Percentiles rank a stretch among this genome's conserved stretches.
Evolutionary conservation across 306 rosid species (phyloP).

Genomic region (Cucurbita pepo): DNA sequence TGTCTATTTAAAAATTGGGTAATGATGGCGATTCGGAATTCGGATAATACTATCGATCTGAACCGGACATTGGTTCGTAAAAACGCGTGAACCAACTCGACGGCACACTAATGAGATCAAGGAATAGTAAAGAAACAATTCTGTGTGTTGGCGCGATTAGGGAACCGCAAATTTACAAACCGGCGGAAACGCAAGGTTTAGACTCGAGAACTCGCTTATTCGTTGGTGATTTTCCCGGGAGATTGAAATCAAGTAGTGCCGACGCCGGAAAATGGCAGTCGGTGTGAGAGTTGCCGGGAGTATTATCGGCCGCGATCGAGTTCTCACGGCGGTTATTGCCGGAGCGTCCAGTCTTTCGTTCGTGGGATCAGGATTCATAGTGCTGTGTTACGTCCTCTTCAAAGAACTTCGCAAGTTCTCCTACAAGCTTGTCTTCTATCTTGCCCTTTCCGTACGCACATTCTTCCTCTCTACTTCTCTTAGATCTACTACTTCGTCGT

Average conservation of each 20-base stretch:
- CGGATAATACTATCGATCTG: not conserved
- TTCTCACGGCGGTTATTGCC: constrained; percentile 43
- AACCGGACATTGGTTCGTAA: not conserved
- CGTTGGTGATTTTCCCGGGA: not conserved
- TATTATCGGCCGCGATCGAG: constrained; percentile 41
- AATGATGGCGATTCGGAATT: not conserved
- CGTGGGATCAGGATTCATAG: constrained; percentile 77
- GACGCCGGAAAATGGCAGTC: constrained; percentile 27
- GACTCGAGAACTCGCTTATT: not conserved
- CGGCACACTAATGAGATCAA: not conserved
- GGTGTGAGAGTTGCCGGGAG: constrained; percentile 24
- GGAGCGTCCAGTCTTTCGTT: constrained; percentile 84
- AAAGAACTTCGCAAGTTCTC: constrained; percentile 99
- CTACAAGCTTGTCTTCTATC: constrained; percentile 96
- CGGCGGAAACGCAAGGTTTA: not conserved
- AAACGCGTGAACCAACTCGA: not conserved
- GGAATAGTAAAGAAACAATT: not conserved
- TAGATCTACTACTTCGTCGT: constrained; percentile 9
- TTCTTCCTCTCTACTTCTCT: not conserved
- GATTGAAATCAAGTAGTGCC: not conserved
- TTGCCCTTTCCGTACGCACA: constrained; percentile 66
- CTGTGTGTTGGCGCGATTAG: not conserved
- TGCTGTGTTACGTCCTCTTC: constrained; percentile 90
- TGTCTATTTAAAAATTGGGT: no score
- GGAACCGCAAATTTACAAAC: not conserved